Evolutionary conservation across 2,329 filamentous ascomycete species (phyloP), one percentile per base, ranked within the genome.

Genomic region (Botrytis medusae): DNA sequence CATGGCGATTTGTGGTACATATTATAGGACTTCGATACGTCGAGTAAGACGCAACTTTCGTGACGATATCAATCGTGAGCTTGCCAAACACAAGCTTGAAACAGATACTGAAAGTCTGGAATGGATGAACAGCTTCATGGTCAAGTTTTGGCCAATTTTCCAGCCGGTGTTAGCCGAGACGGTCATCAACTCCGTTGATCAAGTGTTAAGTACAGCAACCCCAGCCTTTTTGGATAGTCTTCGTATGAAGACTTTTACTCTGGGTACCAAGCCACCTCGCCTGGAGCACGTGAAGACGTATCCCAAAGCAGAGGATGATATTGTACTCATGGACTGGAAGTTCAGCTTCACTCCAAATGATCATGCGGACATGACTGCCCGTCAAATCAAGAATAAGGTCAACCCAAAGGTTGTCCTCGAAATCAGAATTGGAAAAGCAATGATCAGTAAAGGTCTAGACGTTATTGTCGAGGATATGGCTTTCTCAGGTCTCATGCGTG

Each of bases 71-170:
- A 92, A 91, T 74, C 91, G 96, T 71, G 95, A 98, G 82, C 87
- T 98, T 86, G 91, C 92, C 20, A 93, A 98, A 83, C 92, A 91
- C 82, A 93, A 88, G 79, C 86, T 99, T 71, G 96, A 98, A 78
- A 96, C 91, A 14, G 96, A 99, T 78, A 90, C 90, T 40, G 96
- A 99, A 83, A 96, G 93, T 73, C 86, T 99, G 67, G 96, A 99
- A 83, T 99, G 96, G 96, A 98, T 99, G 83, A 99, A 99, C 86
- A 97, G 94, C 78, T 99, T 99, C 84, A 82, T 99, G 79, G 90
- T 97, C 84, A 99, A 99, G 82, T 99, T 99, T 85, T 99, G 96
- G 96, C 96, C 96, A 75, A 99, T 99, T 80, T 98, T 97, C 82
- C 94, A 96, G 72, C 96, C 96, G 1, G 93, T 98, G 16, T 88